Conservation (phyloP, 352 stramenopile species). For the Pythium rishiriense region DNA sequence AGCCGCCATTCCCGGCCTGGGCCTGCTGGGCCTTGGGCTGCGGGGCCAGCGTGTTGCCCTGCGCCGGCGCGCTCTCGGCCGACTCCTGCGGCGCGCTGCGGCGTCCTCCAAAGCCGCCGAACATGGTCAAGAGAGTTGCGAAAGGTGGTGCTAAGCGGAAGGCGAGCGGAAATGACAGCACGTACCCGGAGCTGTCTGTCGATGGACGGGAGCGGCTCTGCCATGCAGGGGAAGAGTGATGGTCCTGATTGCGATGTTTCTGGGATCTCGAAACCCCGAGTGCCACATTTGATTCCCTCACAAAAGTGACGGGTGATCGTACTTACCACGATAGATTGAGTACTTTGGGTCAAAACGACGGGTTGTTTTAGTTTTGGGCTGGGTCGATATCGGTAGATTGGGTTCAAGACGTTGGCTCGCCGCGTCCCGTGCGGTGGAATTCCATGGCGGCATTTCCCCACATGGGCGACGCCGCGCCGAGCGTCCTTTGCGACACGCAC, state of each 20-base stretch:
- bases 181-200: background rate
- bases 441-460: background rate
- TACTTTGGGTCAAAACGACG: background rate
- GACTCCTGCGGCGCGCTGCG: constrained; percentile 30
- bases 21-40: constrained; percentile 31
- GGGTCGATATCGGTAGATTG: background rate
- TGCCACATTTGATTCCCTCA: background rate
- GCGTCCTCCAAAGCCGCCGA: constrained; percentile 58
- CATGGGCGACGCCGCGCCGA: constrained; percentile 6
- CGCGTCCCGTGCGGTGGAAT: background rate
- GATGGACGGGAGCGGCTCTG: constrained; percentile 13
- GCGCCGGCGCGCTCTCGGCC: constrained; percentile 16
- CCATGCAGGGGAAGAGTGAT: constrained; percentile 10
- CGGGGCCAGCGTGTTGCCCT: constrained; percentile 32
- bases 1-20: constrained; percentile 44
- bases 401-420: constrained; percentile 1
- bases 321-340: background rate
- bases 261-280: constrained; percentile 1
- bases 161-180: constrained; percentile 5
- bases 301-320: constrained; percentile 7
- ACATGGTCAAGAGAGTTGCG: constrained; percentile 40
- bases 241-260: constrained; percentile 17
- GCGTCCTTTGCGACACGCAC: constrained; percentile 37
- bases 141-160: constrained; percentile 7
- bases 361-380: background rate